A percentile compares a stretch with the other conserved stretches of the same genome.
These are phyloP conservation scores for Serendipita sp. DNA, from an alignment of 768 basidiomycete species.

Conservation along the genomic window DNA sequence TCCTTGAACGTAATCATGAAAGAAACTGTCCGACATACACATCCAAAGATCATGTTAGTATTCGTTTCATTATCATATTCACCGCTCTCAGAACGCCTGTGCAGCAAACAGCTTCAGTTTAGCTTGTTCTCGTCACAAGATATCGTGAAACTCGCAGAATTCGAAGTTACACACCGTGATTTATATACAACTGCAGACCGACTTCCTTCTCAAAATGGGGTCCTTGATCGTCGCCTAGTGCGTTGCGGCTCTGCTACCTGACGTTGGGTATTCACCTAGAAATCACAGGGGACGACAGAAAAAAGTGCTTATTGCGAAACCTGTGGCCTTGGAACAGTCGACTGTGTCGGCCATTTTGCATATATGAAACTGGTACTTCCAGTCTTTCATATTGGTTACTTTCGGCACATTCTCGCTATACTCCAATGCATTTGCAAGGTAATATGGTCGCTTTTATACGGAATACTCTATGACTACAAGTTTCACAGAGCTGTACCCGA, in stretches of 20 bases:
- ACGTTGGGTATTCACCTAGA: not conserved
- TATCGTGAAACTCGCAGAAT: constrained; percentile 88
- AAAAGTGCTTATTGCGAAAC: constrained; percentile 89
- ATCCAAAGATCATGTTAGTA: constrained; percentile 1
- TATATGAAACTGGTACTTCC: constrained; percentile 95
- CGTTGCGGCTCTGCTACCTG: constrained; percentile 15
- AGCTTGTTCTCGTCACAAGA: constrained; percentile 86
- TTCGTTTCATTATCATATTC: not conserved
- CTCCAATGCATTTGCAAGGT: constrained; percentile 97
- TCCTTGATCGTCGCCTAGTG: constrained; percentile 81
- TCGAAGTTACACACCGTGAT: constrained; percentile 86
- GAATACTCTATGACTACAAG: not conserved
- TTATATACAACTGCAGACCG: constrained; percentile 75
- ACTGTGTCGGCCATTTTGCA: constrained; percentile 96
- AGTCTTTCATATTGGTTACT: constrained; percentile 97
- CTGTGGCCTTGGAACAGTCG: constrained; percentile 77
- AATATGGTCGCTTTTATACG: not conserved
- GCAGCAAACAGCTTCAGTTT: constrained; percentile 91
- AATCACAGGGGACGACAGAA: constrained; percentile 73
- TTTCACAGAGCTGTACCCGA: constrained; percentile 58
- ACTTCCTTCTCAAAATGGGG: constrained; percentile 77
- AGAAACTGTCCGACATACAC: not conserved
- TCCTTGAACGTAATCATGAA: not conserved
- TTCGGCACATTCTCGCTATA: constrained; percentile 85
- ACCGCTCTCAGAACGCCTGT: not conserved